Evolutionary conservation across 2,329 filamentous ascomycete genomes (phyloP).

Genomic region (Aspergillus tamarii): DNA sequence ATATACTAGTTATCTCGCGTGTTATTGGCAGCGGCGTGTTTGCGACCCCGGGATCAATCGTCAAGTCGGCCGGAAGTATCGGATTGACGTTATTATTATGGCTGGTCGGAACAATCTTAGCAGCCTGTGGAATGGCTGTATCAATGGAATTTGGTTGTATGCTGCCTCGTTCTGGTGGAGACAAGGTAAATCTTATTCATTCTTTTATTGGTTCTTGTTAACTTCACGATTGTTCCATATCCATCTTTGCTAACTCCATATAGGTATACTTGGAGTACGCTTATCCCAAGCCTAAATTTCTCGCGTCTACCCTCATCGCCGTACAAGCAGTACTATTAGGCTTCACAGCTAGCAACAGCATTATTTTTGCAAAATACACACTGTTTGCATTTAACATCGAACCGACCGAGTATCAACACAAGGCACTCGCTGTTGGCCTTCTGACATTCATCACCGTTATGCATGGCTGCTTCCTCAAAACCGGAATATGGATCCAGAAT

Average conservation of each 20-base stretch:
- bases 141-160: slow-evolving; percentile 71
- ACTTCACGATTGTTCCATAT: slow-evolving; percentile 23
- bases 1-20: slow-evolving; percentile 68
- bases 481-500: slow-evolving; percentile 64
- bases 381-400: slow-evolving; percentile 61
- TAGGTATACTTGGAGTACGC: slow-evolving; percentile 72
- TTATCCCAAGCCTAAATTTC: slow-evolving; percentile 64
- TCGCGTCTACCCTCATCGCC: slow-evolving; percentile 66
- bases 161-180: slow-evolving; percentile 69
- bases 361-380: slow-evolving; percentile 69
- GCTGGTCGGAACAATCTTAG: slow-evolving; percentile 64
- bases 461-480: slow-evolving; percentile 61
- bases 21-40: slow-evolving; percentile 74
- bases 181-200: slow-evolving; percentile 55
- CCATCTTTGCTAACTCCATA: slow-evolving; percentile 11
- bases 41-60: slow-evolving; percentile 69
- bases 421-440: slow-evolving; percentile 60
- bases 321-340: slow-evolving; percentile 66
- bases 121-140: slow-evolving; percentile 64
- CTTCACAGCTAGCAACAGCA: slow-evolving; percentile 71
- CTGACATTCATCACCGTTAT: slow-evolving; percentile 61
- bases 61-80: slow-evolving; percentile 67
- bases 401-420: slow-evolving; percentile 56
- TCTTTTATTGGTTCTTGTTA: slow-evolving; percentile 24
- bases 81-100: slow-evolving; percentile 66